Evolutionary conservation across 352 stramenopile genomes (phyloP), one percentile per base, ranked within the genome.

Genomic region (Phytopythium ostracodes): DNA sequence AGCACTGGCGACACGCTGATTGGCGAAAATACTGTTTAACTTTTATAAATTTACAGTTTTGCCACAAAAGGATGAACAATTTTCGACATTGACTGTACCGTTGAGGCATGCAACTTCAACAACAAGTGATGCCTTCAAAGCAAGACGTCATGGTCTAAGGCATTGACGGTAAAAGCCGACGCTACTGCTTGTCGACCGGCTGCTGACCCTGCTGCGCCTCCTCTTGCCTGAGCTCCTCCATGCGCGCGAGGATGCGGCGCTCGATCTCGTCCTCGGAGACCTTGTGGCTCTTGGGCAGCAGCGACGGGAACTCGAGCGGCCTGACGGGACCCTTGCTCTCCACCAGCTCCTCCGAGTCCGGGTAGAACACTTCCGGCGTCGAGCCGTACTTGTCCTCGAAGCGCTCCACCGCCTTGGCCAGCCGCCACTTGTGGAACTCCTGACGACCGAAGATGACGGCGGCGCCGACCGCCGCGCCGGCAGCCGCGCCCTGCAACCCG

Each of bases 381-480:
- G 68, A 66, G 47, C 86, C 86, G 60, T 90, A 89, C 62, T 95
- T 95, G 33, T 84, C 66, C 44, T 92, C 81, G 64, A 92, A 95
- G 17, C 86, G 82, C 67, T 89, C 76, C 52, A 94, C 64, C 24
- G 76, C 83, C 64, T 89, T 91, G 40, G 75, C 67, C 38, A 90
- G 70, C 36, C 86, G 84, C 86, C 86, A 95, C 60, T 75, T 78
- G 55, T 87, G 68, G 67, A 95, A 95, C 46, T 93, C 68, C 47
- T 89, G 75, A 25, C 77, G 77, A 0, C 80, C 79, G 53, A 91
- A 79, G 59, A 89, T 63, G 17, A 88, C 71, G 15, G 81, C 81
- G 8, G 77, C 75, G 25, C 84, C 86, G 9, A 85, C 68, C 27
- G 73, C 76, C 22, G 83, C 77, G 46, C 86, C 86, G 0, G 82